A percentile compares a stretch with the other conserved stretches of the same genome.
Evolutionary conservation across 495 filamentous ascomycete genomes (phyloP).

Genomic region (Thozetella sp.): DNA sequence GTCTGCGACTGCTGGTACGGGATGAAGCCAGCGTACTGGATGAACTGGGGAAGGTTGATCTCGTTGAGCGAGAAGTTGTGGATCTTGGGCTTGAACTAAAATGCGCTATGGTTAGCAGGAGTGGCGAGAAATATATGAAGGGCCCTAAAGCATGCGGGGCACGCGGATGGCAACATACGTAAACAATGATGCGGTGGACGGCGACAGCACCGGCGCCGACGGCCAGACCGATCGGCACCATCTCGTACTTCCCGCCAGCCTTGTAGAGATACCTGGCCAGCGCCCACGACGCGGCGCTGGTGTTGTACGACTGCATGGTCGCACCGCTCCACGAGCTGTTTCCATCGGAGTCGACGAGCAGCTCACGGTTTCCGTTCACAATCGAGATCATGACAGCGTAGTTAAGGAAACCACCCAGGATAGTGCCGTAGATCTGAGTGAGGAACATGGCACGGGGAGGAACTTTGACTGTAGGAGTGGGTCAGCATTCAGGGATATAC

Average conservation of each 20-base stretch:
- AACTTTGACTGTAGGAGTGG: slow-evolving; percentile 39
- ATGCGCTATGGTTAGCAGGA: slow-evolving; percentile 30
- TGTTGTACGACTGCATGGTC: slow-evolving; percentile 36
- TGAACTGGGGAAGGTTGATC: slow-evolving; percentile 42
- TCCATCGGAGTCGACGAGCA: slow-evolving; percentile 26
- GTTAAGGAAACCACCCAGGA: slow-evolving; percentile 41
- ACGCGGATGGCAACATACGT: slow-evolving; percentile 21
- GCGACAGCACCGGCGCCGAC: slow-evolving; percentile 40
- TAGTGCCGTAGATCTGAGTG: slow-evolving; percentile 40
- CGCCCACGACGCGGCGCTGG: slow-evolving; percentile 40
- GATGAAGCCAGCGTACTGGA: slow-evolving; percentile 44
- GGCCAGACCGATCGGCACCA: slow-evolving; percentile 48
- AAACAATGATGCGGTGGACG: slow-evolving; percentile 39
- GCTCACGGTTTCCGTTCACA: slow-evolving; percentile 26
- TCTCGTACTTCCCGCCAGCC: slow-evolving; percentile 27
- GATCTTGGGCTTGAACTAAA: slow-evolving; percentile 40
- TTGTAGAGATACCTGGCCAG: slow-evolving; percentile 42
- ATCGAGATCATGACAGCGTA: slow-evolving; percentile 42
- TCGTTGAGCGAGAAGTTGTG: slow-evolving; percentile 33
- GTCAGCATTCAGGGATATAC: slow-evolving; percentile 10
- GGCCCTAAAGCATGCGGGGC: too few species aligned
- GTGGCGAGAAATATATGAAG: not conserved
- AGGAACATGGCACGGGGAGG: slow-evolving; percentile 40
- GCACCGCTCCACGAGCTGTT: slow-evolving; percentile 40
- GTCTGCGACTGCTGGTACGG: slow-evolving; percentile 48